phyloP scores from a whole-genome alignment of 768 basidiomycete species.

The Sistotremastrum suecicum region DNA sequence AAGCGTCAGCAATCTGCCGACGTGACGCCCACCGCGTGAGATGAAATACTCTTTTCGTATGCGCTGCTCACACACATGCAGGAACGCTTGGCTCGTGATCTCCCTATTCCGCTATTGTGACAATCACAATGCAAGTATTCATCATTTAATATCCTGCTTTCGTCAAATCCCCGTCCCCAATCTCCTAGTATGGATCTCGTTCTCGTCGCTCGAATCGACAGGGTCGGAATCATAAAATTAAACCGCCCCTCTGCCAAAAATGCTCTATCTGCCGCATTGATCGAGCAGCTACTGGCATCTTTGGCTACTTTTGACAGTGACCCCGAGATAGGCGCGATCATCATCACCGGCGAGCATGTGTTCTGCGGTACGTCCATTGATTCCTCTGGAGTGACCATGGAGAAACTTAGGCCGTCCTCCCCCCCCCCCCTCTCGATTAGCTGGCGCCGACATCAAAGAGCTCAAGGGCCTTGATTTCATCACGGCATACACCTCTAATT shows the following conservation, averaged over 20 bases:
- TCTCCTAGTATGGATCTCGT: slow-evolving; percentile 5
- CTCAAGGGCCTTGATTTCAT: slow-evolving; percentile 30
- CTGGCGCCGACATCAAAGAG: slow-evolving; percentile 38
- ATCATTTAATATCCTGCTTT: no score
- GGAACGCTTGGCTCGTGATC: no score
- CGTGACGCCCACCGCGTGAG: no score
- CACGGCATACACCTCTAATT: slow-evolving; percentile 29
- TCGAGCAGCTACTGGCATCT: slow-evolving; percentile 24
- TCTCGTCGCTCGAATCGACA: slow-evolving; percentile 10
- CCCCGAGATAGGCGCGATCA: slow-evolving; percentile 24
- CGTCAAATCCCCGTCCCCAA: no score
- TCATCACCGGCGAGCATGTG: slow-evolving; percentile 31
- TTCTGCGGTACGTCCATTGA: slow-evolving; percentile 22
- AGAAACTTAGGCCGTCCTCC: not conserved
- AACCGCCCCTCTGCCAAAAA: slow-evolving; percentile 22
- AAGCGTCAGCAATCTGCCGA: no score
- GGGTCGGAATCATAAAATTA: slow-evolving; percentile 18
- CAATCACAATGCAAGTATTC: no score
- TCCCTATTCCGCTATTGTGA: no score
- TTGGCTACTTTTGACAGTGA: slow-evolving; percentile 20
- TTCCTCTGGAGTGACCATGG: not conserved
- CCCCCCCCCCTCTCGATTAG: slow-evolving; percentile 6
- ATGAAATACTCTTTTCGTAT: no score
- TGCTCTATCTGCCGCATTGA: slow-evolving; percentile 25
- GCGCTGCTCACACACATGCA: no score